Conservation (phyloP, 2,329 filamentous ascomycete species). For the Bipolaris oryzae region DNA sequence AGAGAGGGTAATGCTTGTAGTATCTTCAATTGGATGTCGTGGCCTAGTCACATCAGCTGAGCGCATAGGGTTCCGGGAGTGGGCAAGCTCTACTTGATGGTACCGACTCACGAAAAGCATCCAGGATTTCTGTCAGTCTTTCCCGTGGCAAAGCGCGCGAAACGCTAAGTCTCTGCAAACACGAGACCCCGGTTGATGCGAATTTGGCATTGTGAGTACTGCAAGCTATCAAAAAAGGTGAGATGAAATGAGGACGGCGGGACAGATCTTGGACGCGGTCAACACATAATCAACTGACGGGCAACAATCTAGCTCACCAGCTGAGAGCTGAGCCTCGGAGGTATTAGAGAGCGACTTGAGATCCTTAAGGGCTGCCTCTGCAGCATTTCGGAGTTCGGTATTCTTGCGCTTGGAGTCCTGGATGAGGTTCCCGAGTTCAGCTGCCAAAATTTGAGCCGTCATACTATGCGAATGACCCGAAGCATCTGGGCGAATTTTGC, state of each 20-base stretch:
- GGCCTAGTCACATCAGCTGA: slow-evolving; percentile 50
- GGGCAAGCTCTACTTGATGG: slow-evolving; percentile 62
- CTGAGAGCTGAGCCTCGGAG: slow-evolving; percentile 76
- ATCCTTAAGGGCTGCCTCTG: slow-evolving; percentile 91
- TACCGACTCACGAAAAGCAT: slow-evolving; percentile 84
- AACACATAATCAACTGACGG: not conserved
- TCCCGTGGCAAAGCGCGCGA: slow-evolving; percentile 78
- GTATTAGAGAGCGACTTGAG: slow-evolving; percentile 76
- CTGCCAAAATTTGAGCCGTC: slow-evolving; percentile 87
- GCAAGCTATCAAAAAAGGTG: slow-evolving; percentile 93
- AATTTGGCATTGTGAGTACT: slow-evolving; percentile 89
- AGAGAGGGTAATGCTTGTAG: slow-evolving; percentile 88
- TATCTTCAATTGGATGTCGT: slow-evolving; percentile 96
- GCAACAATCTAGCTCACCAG: slow-evolving; percentile 57
- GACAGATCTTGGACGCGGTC: slow-evolving; percentile 70
- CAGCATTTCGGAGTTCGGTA: slow-evolving; percentile 85
- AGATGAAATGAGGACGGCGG: slow-evolving; percentile 81
- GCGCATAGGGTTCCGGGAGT: not conserved
- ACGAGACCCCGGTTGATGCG: slow-evolving; percentile 83
- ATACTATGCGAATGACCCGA: slow-evolving; percentile 59
- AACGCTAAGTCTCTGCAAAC: slow-evolving; percentile 86
- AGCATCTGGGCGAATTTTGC: slow-evolving; percentile 30
- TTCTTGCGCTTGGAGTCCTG: slow-evolving; percentile 97
- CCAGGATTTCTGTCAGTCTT: slow-evolving; percentile 82
- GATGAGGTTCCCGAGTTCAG: slow-evolving; percentile 87